Base-by-base conservation (phyloP, 805 yeast genomes). In the Cyberlindnera amylophila region DNA sequence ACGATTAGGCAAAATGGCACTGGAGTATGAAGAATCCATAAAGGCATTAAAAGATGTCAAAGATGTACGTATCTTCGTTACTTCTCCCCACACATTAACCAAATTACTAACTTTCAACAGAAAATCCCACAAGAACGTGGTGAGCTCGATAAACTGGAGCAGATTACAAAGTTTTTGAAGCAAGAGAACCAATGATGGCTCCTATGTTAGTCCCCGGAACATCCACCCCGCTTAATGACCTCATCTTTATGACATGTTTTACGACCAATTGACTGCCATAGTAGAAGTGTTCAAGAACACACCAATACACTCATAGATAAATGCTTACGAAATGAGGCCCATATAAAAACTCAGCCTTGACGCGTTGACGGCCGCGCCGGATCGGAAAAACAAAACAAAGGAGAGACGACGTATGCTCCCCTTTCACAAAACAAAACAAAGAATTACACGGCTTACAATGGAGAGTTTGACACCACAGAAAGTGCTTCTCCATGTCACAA, bases 141-240 rank as follows among this genome's bases (percentile, higher is more conserved):
- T 2, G 58, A 59, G 18, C 34, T 62, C 9, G 53, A 51, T 6
- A 62, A 61, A 40, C 39, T 65, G 16, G 57, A 55, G 15, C 57
- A 57, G 28, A 49, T 65, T 6, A 46, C 64, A 9, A 45, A 47
- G 19, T 55, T 57, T 36, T 32, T 55, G 33, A 36, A 39, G 16
- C 49, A 48, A 14, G 42, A 52, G 33, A 38, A 45, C 11, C 49
- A 41, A 34, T 12, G n/a, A 13, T 8, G 16, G 3, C 14, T 18
- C 16, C 11, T n/a, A n/a, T 21, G 24, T 21, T 21, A 21, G 24
- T 6, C 24, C 24, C 24, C 24, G n/a, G n/a, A n/a, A n/a, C n/a
- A n/a, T n/a, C n/a, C n/a, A n/a, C n/a, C n/a, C n/a, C n/a, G n/a
- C n/a, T n/a, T n/a, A n/a, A n/a, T n/a, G n/a, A n/a, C n/a, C n/a